Conservation (phyloP, 192 early-diverging fungal species). For the Coemansia sp. region DNA sequence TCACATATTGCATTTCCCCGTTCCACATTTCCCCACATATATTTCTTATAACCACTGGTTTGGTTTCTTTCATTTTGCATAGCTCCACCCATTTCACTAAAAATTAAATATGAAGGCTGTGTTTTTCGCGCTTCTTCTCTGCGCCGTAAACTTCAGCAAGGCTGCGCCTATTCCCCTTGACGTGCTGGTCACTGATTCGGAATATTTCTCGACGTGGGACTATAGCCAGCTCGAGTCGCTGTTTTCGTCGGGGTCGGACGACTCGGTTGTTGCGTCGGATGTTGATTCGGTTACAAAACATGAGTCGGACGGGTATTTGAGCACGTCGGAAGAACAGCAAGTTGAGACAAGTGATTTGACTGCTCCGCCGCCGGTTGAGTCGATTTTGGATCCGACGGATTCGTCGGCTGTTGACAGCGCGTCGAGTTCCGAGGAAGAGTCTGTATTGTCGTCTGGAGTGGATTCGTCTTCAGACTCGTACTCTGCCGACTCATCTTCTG, state of each 20-base stretch:
- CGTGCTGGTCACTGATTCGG: background rate
- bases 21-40: no score
- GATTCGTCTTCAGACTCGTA: no score
- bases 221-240: constrained; percentile 8
- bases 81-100: no score
- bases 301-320: no score
- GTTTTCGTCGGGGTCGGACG: background rate
- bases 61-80: no score
- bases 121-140: background rate
- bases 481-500: no score
- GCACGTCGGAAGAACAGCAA: no score
- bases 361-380: background rate
- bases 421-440: no score
- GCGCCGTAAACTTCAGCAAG: background rate
- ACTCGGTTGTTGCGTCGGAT: background rate
- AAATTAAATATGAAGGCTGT: background rate
- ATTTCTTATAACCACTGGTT: no score
- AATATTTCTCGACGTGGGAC: constrained; percentile 5
- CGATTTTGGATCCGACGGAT: background rate
- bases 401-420: no score
- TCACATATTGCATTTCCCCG: no score
- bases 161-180: background rate
- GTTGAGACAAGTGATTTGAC: background rate
- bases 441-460: no score
- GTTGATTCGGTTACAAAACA: background rate